Evolutionary conservation across 352 stramenopile genomes (phyloP), one percentile per base, ranked within the genome.

Genomic region (Globisporangium barbulae): DNA sequence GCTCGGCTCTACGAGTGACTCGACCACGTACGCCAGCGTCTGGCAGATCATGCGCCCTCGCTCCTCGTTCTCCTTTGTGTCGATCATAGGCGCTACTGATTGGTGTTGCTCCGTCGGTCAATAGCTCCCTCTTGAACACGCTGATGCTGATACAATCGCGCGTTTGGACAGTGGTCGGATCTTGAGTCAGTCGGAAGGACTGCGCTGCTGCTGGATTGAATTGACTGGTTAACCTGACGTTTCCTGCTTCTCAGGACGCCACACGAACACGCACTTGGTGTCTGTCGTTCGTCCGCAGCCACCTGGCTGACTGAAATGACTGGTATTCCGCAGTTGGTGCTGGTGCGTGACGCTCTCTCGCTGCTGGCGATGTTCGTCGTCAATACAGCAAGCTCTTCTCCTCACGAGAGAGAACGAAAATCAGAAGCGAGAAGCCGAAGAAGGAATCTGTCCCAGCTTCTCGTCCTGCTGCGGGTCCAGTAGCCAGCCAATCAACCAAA

Each of bases 11-110:
- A 95, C 76, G 79, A 95, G 91, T 35, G 79, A 89, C 66, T 94
- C 81, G 21, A 93, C 73, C 21, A 95, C 82, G 28, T 78, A 78
- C 15, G 86, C 82, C 50, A 95, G 70, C 44, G 85, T 91, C 71
- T 92, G 79, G 54, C 91, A 84, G 54, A 95, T 89, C 52, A 86
- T 86, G 54, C 75, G 79, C 3, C 80, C 86, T 31, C 86, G 86
- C 57, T 91, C 83, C 58, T 95, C 85, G 28, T 76, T 88, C 45
- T 89, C 75, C 28, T 83, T 77, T 48, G 68, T 70, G 52, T 81
- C 83, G 69, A 76, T 77, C 49, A 69, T 69, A 22, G 21, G 4
- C 19, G 37, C n/a, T 28, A 28, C 25, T 57, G 25, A 13, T 37
- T 41, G 35, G 35, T 15, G 1, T 41, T 41, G 35, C 8, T 41